Evolutionary conservation across 805 yeast species (phyloP).

Genomic region (Saturnispora quitensis): DNA sequence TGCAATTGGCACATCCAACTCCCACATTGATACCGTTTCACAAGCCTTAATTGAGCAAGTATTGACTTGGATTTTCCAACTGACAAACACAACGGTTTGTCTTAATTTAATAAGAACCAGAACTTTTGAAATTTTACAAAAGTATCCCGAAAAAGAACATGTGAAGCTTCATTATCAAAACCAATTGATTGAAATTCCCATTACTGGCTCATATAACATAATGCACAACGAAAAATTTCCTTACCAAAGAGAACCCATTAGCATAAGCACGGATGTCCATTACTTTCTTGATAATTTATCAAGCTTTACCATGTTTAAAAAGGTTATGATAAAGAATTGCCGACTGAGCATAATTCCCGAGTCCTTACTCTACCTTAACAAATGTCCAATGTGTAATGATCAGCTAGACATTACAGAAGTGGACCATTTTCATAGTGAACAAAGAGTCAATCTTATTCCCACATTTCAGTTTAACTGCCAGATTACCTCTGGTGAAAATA

Average conservation of each 20-base stretch:
- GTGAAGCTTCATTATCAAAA: constrained; percentile 9
- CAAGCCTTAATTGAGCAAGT: background rate
- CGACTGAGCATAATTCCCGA: background rate
- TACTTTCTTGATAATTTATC: constrained; percentile 5
- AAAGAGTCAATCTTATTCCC: background rate
- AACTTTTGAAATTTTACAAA: background rate
- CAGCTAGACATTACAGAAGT: background rate
- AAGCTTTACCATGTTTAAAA: constrained; percentile 10
- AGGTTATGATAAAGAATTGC: constrained; percentile 10
- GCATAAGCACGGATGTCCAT: constrained; percentile 7
- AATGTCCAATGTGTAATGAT: background rate
- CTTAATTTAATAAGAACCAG: background rate
- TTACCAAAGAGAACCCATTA: constrained; percentile 13
- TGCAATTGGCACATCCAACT: background rate
- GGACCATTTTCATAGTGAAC: background rate
- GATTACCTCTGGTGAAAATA: constrained; percentile 1
- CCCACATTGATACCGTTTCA: background rate
- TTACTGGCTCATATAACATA: background rate
- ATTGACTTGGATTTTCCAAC: background rate
- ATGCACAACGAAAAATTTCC: constrained; percentile 11
- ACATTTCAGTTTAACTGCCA: constrained; percentile 1
- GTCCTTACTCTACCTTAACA: background rate
- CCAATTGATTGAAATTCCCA: constrained; percentile 13
- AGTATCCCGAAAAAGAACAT: background rate
- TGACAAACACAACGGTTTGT: background rate